These are phyloP conservation scores for Tetrahymena elliotti DNA, from an alignment of 73 alveolate species.

Conservation along the genomic window DNA sequence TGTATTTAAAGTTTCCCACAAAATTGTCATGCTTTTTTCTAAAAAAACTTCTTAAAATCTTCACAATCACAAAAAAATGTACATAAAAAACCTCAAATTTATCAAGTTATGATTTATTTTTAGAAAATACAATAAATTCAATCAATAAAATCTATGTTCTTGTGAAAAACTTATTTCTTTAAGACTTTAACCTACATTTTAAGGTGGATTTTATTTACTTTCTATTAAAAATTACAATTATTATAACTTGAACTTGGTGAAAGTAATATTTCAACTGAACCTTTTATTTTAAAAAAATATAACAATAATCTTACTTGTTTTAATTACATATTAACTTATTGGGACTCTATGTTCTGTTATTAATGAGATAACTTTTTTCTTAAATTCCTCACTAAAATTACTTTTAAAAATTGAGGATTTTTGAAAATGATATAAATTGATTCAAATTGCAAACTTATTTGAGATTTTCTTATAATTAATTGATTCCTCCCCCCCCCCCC, in stretches of 20 bases:
- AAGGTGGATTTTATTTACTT: not conserved
- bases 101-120: too few relatives aligned
- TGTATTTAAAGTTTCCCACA: too few relatives aligned
- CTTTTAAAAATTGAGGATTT: not conserved
- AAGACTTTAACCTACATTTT: not conserved
- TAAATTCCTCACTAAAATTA: not conserved
- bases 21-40: too few relatives aligned
- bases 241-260: not conserved
- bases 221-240: not conserved
- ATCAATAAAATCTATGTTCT: too few relatives aligned
- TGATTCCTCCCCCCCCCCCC: not conserved
- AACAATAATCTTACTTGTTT: not conserved
- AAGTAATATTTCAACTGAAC: not conserved
- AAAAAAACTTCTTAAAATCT: too few relatives aligned
- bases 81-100: too few relatives aligned
- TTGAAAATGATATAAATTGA: not conserved
- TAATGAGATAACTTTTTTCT: not conserved
- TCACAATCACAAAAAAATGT: too few relatives aligned
- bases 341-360: not conserved
- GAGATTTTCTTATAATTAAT: not conserved
- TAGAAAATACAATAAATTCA: too few relatives aligned
- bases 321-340: not conserved
- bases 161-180: not conserved
- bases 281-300: not conserved
- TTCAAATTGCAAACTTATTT: not conserved